Conservation (phyloP, 768 basidiomycete genomes). For the Phylloporus sp. region DNA sequence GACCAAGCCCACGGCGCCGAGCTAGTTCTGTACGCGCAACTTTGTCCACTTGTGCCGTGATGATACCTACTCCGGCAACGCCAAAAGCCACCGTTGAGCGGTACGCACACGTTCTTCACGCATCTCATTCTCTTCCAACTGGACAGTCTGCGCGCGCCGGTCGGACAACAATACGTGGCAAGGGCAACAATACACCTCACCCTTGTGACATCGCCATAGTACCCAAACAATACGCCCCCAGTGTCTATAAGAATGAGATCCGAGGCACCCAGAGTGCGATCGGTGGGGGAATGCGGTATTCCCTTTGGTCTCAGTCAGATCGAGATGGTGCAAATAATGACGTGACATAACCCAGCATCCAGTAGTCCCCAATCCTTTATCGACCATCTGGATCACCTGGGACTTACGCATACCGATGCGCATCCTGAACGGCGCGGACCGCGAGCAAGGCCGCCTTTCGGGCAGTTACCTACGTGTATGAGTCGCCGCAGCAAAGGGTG, state of each 20-base stretch:
- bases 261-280: conserved; percentile 46
- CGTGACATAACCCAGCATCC: conserved; percentile 49
- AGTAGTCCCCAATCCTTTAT: conserved; percentile 46
- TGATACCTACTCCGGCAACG: conserved; percentile 42
- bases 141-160: conserved; percentile 48
- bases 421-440: conserved; percentile 62
- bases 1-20: conserved; percentile 38
- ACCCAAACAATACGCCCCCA: conserved; percentile 66
- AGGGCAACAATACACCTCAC: conserved; percentile 38
- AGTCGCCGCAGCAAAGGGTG: neutral
- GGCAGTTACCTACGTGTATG: neutral
- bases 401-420: conserved; percentile 75
- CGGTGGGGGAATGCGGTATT: conserved; percentile 85
- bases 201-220: conserved; percentile 73
- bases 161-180: neutral
- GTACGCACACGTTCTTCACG: conserved; percentile 52
- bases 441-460: conserved; percentile 70
- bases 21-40: conserved; percentile 53
- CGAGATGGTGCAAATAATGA: neutral
- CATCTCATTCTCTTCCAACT: conserved; percentile 52
- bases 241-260: conserved; percentile 78
- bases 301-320: conserved; percentile 39
- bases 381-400: conserved; percentile 54
- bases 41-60: conserved; percentile 54
- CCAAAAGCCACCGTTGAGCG: conserved; percentile 57